Conservation (phyloP, 2,329 filamentous ascomycete species). For the Tolypocladium tundrense region DNA sequence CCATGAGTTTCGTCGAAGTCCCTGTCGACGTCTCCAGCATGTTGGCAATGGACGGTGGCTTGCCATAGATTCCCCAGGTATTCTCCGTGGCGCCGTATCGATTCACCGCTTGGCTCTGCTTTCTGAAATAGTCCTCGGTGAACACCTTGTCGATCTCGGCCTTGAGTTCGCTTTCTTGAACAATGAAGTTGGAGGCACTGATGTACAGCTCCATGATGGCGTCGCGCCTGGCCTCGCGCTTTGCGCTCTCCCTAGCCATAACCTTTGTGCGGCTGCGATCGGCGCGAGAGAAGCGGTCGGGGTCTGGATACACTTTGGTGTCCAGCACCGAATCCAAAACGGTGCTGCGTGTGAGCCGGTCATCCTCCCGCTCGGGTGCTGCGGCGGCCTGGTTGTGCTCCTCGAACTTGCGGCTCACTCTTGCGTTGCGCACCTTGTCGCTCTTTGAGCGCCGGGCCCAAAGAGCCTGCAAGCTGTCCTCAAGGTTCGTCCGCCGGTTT, state of each 20-base stretch:
- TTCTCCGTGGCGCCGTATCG: slow-evolving; percentile 30
- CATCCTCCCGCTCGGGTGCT: slow-evolving; percentile 64
- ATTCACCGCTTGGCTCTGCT: slow-evolving; percentile 18
- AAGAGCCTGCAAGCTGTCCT: slow-evolving; percentile 59
- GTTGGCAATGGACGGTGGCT: slow-evolving; percentile 32
- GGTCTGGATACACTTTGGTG: slow-evolving; percentile 48
- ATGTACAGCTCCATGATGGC: slow-evolving; percentile 82
- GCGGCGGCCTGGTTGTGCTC: slow-evolving; percentile 37
- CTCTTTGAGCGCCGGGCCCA: slow-evolving; percentile 50
- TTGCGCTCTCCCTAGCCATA: slow-evolving; percentile 29
- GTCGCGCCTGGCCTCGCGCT: slow-evolving; percentile 53
- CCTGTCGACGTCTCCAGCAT: slow-evolving; percentile 30
- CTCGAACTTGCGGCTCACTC: slow-evolving; percentile 36
- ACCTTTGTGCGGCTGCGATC: slow-evolving; percentile 32
- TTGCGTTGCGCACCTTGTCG: slow-evolving; percentile 22
- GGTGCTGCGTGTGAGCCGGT: slow-evolving; percentile 62
- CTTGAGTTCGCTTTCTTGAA: slow-evolving; percentile 67
- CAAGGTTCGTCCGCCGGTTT: slow-evolving; percentile 59
- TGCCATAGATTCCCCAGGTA: slow-evolving; percentile 40
- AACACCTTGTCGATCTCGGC: slow-evolving; percentile 68
- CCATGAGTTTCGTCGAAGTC: slow-evolving; percentile 24
- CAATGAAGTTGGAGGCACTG: slow-evolving; percentile 79
- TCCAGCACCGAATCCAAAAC: slow-evolving; percentile 41
- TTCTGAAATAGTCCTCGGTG: slow-evolving; percentile 46
- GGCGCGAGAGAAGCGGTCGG: slow-evolving; percentile 47